Base-by-base conservation (phyloP, 441 rosid genomes). In the Manihot esculenta region DNA sequence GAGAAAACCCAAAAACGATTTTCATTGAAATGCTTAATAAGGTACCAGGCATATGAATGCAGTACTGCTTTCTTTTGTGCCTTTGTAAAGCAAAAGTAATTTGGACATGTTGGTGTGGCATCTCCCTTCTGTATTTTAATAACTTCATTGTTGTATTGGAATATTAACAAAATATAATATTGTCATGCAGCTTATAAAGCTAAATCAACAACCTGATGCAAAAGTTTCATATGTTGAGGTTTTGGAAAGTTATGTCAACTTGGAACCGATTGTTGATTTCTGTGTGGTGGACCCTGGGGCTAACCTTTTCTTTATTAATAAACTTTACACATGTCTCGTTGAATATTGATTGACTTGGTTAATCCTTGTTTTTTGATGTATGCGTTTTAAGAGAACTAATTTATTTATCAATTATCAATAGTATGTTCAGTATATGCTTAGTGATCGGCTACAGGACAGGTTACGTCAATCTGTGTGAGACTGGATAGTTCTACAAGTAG, bases 261-360 rank as follows among this genome's bases (percentile, higher is more conserved):
- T 95, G 85, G 99, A 98, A 70, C 99, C 99, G 68, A 95, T 95
- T 70, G 94, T 85, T 45, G 99, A 95, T 82, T 95, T 95, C 75
- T 91, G 97, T 83, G 97, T 95, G 72, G 97, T 95, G 72, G 99
- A 95, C 85, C 98, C 93, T 51, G 98, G 93, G 54, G 84, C 66
- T 74, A 66, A 65, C 53, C 73, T 61, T 58, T 57, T 67, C 33
- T 53, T 60, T 57, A 57, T 49, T 13, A 23, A 44, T 23, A 5
- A 41, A 10, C 18, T 49, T 59, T 13, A 6, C 12, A 1, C 27
- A 14, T 49, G 27, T 72, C 64, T 63, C 26, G n/a, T 10, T 41
- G 7, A 56, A 11, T 27, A 12, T 7, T 7, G 6, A 33, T 53
- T 55, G 11, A 45, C 45, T 7, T 24, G 47, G 64, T 62, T 38